phyloP scores from a whole-genome alignment of 2,329 filamentous ascomycete genomes.

The Fusarium continuum region DNA sequence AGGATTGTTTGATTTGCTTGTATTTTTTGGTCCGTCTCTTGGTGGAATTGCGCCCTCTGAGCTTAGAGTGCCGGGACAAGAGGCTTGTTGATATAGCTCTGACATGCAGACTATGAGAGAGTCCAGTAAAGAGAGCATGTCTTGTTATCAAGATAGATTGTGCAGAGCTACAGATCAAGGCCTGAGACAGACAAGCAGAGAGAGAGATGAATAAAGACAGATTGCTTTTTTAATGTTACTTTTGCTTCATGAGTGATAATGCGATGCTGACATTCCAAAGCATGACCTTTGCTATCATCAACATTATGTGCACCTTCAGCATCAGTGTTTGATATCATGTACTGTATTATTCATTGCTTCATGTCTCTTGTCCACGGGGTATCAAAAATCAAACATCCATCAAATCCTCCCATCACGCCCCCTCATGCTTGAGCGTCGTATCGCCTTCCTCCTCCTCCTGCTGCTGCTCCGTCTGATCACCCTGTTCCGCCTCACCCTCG shows the following conservation, averaged over 20 bases:
- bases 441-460: conserved; percentile 11
- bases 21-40: neutral
- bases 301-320: neutral
- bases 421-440: conserved; percentile 25
- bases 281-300: neutral
- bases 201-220: neutral
- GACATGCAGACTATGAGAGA: neutral
- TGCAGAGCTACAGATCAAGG: neutral
- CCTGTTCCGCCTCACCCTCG: conserved; percentile 35
- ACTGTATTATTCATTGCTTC: conserved; percentile 9
- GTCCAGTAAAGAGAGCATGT: neutral
- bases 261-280: neutral
- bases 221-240: neutral
- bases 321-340: neutral
- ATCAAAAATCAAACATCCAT: conserved; percentile 25
- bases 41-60: neutral
- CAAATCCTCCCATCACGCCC: conserved; percentile 7
- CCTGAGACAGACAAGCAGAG: neutral
- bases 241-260: neutral
- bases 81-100: neutral
- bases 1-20: neutral
- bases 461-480: conserved; percentile 22
- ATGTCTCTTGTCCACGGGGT: conserved; percentile 22
- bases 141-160: neutral
- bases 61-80: neutral